phyloP scores from a whole-genome alignment of 2,329 filamentous ascomycete genomes.

The Cercospora sp. region DNA sequence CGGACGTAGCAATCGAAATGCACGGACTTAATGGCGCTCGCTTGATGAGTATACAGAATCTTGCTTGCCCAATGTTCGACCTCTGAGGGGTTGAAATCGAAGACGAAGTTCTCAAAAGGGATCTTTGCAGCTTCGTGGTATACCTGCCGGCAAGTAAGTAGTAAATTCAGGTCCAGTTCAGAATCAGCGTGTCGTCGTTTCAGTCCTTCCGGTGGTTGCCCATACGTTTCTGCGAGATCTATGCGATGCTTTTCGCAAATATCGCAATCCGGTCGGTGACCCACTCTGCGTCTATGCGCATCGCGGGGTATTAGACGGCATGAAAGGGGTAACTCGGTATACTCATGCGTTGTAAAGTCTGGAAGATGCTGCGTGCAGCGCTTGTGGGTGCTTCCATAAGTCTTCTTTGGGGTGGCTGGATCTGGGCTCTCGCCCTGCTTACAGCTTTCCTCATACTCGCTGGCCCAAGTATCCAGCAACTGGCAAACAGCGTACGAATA shows the following conservation, averaged over 20 bases:
- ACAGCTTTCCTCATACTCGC: neutral
- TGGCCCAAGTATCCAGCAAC: neutral
- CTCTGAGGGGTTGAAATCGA: neutral
- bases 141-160: neutral
- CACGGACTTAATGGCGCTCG: neutral
- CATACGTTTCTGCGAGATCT: neutral
- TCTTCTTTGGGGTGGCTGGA: neutral
- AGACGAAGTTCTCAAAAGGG: neutral
- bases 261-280: neutral
- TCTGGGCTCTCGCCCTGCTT: neutral
- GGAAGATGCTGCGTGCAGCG: neutral
- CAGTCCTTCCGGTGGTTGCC: neutral
- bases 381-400: neutral
- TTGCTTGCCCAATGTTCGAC: neutral
- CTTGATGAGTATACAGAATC: neutral
- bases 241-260: neutral
- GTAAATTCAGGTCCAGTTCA: neutral
- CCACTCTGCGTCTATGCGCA: neutral
- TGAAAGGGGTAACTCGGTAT: neutral
- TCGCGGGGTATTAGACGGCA: neutral
- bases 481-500: neutral
- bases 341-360: neutral
- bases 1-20: neutral
- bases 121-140: neutral
- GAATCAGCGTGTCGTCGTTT: neutral